These are phyloP conservation scores for Psilocybe cyanescens DNA, from an alignment of 768 basidiomycete genomes.

Conservation along the genomic window DNA sequence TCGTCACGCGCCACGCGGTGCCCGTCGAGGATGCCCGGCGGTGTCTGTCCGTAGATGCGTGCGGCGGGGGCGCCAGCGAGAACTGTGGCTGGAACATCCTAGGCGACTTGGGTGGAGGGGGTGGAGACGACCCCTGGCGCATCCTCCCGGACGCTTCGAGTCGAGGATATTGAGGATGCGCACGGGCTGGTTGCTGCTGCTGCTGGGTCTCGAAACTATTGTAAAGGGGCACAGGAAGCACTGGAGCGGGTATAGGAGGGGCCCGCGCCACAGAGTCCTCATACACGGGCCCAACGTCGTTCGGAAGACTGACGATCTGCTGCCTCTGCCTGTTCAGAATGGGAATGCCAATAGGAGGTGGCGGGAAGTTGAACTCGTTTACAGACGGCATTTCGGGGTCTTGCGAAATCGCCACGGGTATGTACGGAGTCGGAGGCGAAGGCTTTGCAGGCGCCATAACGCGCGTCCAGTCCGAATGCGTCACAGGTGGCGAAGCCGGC, in stretches of 20 bases:
- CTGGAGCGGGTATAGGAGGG: not conserved
- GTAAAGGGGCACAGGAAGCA: conserved; percentile 31
- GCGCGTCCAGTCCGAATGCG: conserved; percentile 35
- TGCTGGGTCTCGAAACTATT: conserved; percentile 31
- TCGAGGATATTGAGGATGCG: conserved; percentile 24
- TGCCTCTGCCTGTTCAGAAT: conserved; percentile 28
- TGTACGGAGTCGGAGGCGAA: conserved; percentile 9
- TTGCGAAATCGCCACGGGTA: not conserved
- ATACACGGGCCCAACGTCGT: conserved; percentile 23
- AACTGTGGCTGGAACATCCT: conserved; percentile 15
- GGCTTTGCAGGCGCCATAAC: conserved; percentile 23
- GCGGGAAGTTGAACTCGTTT: conserved; percentile 7
- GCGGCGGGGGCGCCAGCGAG: conserved; percentile 22
- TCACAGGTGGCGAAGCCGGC: conserved; percentile 40
- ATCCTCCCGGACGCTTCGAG: conserved; percentile 14
- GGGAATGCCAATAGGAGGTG: conserved; percentile 28
- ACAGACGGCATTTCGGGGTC: conserved; percentile 10
- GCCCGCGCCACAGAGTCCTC: conserved; percentile 12
- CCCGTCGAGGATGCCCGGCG: conserved; percentile 25
- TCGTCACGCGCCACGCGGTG: conserved; percentile 28
- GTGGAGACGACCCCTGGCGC: conserved; percentile 21
- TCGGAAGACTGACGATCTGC: conserved; percentile 24
- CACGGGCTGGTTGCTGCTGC: not conserved
- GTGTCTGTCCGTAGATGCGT: conserved; percentile 17
- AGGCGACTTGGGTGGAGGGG: conserved; percentile 19